Conservation (phyloP, 2,329 filamentous ascomycete species). For the Neonectria coccinea region DNA sequence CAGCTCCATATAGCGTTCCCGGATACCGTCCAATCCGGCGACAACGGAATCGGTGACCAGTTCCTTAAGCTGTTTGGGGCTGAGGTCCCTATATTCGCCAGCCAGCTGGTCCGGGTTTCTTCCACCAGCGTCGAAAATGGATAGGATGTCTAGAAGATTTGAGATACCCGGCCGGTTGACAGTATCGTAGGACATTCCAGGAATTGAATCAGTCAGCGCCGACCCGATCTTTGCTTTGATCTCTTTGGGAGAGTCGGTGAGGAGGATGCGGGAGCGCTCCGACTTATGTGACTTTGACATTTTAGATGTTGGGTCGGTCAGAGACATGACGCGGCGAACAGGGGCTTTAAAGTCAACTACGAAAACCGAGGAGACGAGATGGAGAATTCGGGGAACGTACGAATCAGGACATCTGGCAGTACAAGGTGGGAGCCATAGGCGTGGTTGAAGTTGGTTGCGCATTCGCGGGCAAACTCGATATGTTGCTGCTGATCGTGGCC, state of each 20-base stretch:
- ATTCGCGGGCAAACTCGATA: conserved; percentile 90
- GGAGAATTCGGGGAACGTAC: conserved; percentile 57
- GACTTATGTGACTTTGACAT: conserved; percentile 93
- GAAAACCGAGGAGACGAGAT: not conserved
- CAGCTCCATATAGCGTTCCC: conserved; percentile 67
- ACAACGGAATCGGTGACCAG: conserved; percentile 70
- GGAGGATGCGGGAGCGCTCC: conserved; percentile 80
- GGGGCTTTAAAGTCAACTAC: conserved; percentile 65
- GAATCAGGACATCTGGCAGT: conserved; percentile 76
- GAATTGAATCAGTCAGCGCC: conserved; percentile 80
- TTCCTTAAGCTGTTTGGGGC: conserved; percentile 57
- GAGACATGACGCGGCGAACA: conserved; percentile 88
- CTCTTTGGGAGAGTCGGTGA: conserved; percentile 75
- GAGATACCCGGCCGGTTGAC: conserved; percentile 80
- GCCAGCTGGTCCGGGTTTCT: conserved; percentile 57
- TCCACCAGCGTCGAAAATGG: conserved; percentile 68
- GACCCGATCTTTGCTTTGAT: conserved; percentile 77
- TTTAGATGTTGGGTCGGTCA: conserved; percentile 80
- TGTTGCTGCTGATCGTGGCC: conserved; percentile 97
- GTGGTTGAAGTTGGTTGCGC: conserved; percentile 88
- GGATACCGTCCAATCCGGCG: conserved; percentile 63
- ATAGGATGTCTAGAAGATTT: conserved; percentile 86
- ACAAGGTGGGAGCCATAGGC: conserved; percentile 73
- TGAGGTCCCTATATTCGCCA: conserved; percentile 51
- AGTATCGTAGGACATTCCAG: conserved; percentile 79